A percentile compares a stretch with the other conserved stretches of the same genome.
Conservation (phyloP, 805 yeast species). For the Sugiyamaella qingdaonensis region DNA sequence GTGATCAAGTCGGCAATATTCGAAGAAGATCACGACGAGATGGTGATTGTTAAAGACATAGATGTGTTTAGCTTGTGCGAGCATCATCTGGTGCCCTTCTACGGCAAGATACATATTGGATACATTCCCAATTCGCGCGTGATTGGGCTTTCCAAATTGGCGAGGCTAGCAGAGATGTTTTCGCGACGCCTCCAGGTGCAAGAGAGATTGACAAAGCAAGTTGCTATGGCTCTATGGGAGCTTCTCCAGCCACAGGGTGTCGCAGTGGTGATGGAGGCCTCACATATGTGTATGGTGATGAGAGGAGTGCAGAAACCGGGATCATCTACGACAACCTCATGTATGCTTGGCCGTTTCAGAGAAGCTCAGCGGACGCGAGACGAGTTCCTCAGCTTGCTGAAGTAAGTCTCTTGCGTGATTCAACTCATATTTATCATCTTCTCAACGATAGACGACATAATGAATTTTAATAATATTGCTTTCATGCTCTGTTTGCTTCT, state of each 20-base stretch:
- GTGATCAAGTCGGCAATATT: slow-evolving; percentile 93
- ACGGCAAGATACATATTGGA: slow-evolving; percentile 96
- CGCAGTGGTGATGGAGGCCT: slow-evolving; percentile 96
- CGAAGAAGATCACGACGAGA: slow-evolving; percentile 97
- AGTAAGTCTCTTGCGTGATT: slow-evolving; percentile 11
- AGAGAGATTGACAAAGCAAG: slow-evolving; percentile 93
- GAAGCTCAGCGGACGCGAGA: slow-evolving; percentile 93
- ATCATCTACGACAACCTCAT: slow-evolving; percentile 86
- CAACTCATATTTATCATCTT: slow-evolving; percentile 12
- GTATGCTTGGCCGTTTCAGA: slow-evolving; percentile 96
- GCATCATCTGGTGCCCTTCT: slow-evolving; percentile 96
- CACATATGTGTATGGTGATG: slow-evolving; percentile 99
- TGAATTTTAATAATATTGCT: neutral
- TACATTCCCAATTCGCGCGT: slow-evolving; percentile 94
- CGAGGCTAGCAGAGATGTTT: slow-evolving; percentile 95
- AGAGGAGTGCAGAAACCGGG: slow-evolving; percentile 97
- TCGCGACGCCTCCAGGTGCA: slow-evolving; percentile 96
- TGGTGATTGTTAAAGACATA: slow-evolving; percentile 96
- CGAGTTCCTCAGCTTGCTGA: slow-evolving; percentile 77
- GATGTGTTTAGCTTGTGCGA: slow-evolving; percentile 91
- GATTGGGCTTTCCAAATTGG: slow-evolving; percentile 86
- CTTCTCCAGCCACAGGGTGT: slow-evolving; percentile 93
- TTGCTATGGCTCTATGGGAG: slow-evolving; percentile 91
- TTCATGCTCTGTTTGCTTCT: too few species aligned
- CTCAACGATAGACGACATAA: slow-evolving; percentile 1